Base-by-base conservation (phyloP, 2,329 filamentous ascomycete species). In the Trichoderma simmonsii region DNA sequence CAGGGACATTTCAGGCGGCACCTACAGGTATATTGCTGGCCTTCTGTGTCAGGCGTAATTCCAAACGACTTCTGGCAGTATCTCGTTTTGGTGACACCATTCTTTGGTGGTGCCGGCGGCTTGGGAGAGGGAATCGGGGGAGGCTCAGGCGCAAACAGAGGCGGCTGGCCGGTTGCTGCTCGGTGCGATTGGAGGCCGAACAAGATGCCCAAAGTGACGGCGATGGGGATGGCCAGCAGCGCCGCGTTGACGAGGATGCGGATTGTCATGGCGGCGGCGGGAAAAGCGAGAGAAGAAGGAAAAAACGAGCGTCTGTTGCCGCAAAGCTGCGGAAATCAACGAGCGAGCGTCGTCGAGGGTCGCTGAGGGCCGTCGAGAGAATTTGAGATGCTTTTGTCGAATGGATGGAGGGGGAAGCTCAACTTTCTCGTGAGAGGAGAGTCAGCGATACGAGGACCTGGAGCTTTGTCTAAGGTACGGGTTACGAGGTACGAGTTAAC, bases 171-270 rank as follows among this genome's bases (percentile, higher is more conserved):
- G 2, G 77, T 79, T 9, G 84, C 80, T 36, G 79, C 75, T 54
- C 84, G 82, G 60, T 82, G 79, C n/a, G 80, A 79, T 72, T 88
- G 83, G 43, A 88, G 77, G 11, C 85, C 86, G 43, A 88, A 78
- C 28, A 88, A 78, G 57, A 87, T 79, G 62, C 85, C 86, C 34
- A 87, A 75, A 11, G 85, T 86, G 70, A 83, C 81, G 71, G 82
- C 86, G 71, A 87, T 82, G 51, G 84, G 86, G 72, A 88, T 78
- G 74, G 83, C 83, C 73, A 88, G 75, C 64, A 88, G 82, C 75
- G 80, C 81, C 68, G 84, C 81, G 79, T 86, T 88, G 78, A 87
- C 81, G 72, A 88, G 76, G 77, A 85, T 83, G 74, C 80, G 77
- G 70, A 83, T 74, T 69, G 72, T 73, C 83, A 85, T 85, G 75